Conservation (phyloP, 129 eudicot genomes). For the Artemisia annua region DNA sequence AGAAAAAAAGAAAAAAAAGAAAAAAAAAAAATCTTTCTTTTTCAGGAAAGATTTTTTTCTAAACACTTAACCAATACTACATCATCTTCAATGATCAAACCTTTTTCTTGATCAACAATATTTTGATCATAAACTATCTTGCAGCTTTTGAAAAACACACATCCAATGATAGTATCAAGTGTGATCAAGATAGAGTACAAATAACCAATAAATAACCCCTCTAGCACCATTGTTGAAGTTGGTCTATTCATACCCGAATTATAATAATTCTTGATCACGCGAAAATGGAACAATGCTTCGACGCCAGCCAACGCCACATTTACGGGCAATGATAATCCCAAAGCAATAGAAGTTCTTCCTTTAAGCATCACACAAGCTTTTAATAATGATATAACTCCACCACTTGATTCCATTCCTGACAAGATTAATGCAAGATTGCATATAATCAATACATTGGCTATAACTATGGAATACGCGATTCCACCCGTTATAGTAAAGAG, state of each 20-base stretch:
- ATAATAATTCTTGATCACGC: slow-evolving; percentile 43
- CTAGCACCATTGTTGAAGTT: slow-evolving; percentile 40
- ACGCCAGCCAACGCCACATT: slow-evolving; percentile 61
- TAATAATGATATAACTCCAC: slow-evolving; percentile 51
- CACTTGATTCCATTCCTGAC: slow-evolving; percentile 50
- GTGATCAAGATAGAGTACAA: slow-evolving; percentile 60
- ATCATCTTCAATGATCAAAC: slow-evolving; percentile 17
- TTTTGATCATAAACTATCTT: slow-evolving; percentile 32
- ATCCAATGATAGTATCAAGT: slow-evolving; percentile 56
- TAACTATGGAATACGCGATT: slow-evolving; percentile 53
- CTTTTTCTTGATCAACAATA: slow-evolving; percentile 35
- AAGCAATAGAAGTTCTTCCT: slow-evolving; percentile 58
- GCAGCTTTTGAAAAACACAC: slow-evolving; percentile 67
- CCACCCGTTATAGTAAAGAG: slow-evolving; percentile 44
- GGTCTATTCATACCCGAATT: slow-evolving; percentile 32
- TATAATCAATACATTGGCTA: slow-evolving; percentile 54
- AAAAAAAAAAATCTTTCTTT: too few species aligned
- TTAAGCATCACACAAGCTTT: slow-evolving; percentile 61
- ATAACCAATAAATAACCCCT: slow-evolving; percentile 65
- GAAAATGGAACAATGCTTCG: slow-evolving; percentile 79
- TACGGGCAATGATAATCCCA: slow-evolving; percentile 56
- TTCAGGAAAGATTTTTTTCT: slow-evolving; percentile 39
- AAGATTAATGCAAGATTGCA: slow-evolving; percentile 56
- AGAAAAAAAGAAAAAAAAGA: not conserved
- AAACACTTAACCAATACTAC: slow-evolving; percentile 27